Conservation (phyloP, 768 basidiomycete species). For the Filobasidium wieringae region DNA sequence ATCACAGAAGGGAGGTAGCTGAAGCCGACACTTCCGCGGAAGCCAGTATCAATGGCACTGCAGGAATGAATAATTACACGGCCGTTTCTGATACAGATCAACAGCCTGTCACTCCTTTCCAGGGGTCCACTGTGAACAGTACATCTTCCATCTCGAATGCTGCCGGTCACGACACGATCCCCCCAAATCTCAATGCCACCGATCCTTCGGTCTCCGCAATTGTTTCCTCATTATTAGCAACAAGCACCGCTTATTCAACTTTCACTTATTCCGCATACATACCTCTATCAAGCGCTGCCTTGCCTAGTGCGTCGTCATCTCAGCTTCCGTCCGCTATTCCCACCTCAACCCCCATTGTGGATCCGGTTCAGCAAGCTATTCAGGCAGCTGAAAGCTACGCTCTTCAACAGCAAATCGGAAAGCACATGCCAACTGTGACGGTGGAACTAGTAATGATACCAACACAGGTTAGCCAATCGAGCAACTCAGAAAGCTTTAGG, state of each 20-base stretch:
- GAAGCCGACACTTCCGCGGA: not conserved
- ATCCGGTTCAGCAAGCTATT: conserved; percentile 17
- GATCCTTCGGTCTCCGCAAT: conserved; percentile 9
- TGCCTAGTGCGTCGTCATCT: too few relatives aligned
- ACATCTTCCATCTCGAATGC: not conserved
- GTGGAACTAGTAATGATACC: conserved; percentile 32
- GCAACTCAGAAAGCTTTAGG: not conserved
- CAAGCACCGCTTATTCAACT: conserved; percentile 21
- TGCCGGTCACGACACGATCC: not conserved
- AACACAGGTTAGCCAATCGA: conserved; percentile 28
- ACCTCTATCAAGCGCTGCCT: conserved; percentile 6
- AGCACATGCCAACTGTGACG: conserved; percentile 32
- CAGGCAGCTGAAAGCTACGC: conserved; percentile 21
- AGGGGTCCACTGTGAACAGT: not conserved
- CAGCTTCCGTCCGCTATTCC: not conserved
- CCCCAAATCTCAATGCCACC: not conserved
- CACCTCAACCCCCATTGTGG: not conserved
- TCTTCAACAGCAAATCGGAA: conserved; percentile 18
- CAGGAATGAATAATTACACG: too few relatives aligned
- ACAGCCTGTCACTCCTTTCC: too few relatives aligned
- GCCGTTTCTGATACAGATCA: too few relatives aligned
- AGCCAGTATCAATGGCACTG: not conserved
- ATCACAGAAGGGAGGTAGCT: not conserved
- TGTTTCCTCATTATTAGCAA: conserved; percentile 19
- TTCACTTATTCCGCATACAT: conserved; percentile 28